Percentiles rank a stretch among this genome's conserved stretches.
phyloP scores from a whole-genome alignment of 148 eudicot genomes.

The Chenopodium formosanum region DNA sequence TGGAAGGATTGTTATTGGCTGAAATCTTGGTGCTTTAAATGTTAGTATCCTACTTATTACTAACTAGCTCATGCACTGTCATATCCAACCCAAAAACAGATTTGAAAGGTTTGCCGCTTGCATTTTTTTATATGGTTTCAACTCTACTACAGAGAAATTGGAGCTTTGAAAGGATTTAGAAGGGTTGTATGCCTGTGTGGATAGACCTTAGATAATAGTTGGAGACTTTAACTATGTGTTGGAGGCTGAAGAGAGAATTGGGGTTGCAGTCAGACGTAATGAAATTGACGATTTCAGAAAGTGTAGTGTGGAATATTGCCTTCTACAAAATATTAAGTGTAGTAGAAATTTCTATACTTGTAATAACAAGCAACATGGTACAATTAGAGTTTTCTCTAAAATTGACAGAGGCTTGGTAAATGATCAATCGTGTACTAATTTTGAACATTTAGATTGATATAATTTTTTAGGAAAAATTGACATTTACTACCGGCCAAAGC shows the following conservation, averaged over 20 bases:
- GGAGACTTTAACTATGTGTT: not conserved
- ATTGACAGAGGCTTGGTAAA: not conserved
- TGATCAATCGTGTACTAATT: not conserved
- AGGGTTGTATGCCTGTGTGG: not conserved
- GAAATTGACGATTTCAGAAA: not conserved
- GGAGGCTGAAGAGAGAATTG: not conserved
- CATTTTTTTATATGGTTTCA: not conserved
- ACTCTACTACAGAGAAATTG: not conserved
- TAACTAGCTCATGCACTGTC: not conserved
- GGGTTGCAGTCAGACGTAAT: not conserved
- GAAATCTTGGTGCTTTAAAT: not conserved
- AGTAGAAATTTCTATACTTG: not conserved
- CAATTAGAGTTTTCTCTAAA: not conserved
- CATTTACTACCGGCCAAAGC: too few relatives aligned
- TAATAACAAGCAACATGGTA: not conserved
- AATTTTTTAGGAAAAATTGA: not conserved
- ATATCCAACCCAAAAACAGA: rapidly evolving
- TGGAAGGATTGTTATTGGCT: not conserved
- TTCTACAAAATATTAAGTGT: not conserved
- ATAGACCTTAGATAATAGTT: not conserved
- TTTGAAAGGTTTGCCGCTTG: not conserved
- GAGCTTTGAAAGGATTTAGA: not conserved
- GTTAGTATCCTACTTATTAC: not conserved
- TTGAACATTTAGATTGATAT: not conserved
- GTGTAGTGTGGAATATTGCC: not conserved